Base-by-base conservation (phyloP, 805 yeast genomes). In the Kodamaea neixiangensis region DNA sequence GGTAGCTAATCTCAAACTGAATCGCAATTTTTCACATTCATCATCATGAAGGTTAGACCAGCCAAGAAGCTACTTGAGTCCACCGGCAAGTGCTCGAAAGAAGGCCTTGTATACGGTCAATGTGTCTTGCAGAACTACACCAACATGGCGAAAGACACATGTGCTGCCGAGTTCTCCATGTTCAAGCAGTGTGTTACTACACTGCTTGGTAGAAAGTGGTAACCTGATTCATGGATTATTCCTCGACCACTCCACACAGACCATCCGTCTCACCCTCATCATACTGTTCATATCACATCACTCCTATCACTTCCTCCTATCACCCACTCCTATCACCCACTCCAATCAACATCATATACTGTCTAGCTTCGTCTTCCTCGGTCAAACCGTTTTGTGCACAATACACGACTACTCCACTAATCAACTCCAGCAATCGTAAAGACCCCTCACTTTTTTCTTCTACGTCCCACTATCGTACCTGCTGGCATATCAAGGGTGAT, bases 81-180 rank as follows among this genome's bases (percentile, higher is more conserved):
- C 7, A 57, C 74, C 11, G 71, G 69, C 22, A 64, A 66, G 53
- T 78, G 82, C 56, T 64, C 79, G 1, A 55, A 58, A 10, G 71
- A 74, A 54, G 81, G 80, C 1, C 51, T 65, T 45, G 74, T 71
- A 0, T 83, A 83, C 57, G 87, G 86, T 6, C 73, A 78, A 55
- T 83, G 88, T 57, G 70, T 83, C 18, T 63, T 82, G 40, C 64
- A 66, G 40, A 70, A 75, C 46, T 82, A 82, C 62, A 72, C 77
- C 51, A 77, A 76, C 43, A 74, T 83, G 37, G 60, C 75, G 11
- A 76, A 78, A 51, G 81, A 79, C 54, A 72, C 77, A n/a, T 83
- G 87, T 59, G 69, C 67, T 42, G 59, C 68, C 25, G 85, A 83
- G 61, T 83, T 83, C 51, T 53, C 62, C 18, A 58, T 59, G 33